phyloP scores from a whole-genome alignment of 2,329 filamentous ascomycete genomes.

The Calonectria fujianensis region DNA sequence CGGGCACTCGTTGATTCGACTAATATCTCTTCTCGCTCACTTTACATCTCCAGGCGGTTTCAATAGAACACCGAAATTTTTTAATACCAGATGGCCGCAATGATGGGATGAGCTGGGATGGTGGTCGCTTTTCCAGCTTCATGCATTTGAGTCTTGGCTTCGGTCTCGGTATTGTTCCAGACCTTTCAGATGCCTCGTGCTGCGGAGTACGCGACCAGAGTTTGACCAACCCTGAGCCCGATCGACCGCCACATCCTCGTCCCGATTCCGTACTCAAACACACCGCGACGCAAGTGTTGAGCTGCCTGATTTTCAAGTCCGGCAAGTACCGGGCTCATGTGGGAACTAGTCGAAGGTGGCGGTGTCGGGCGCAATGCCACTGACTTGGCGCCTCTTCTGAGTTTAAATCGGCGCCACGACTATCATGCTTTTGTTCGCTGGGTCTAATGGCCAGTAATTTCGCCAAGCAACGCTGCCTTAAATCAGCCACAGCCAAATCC shows the following conservation, averaged over 20 bases:
- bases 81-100: background rate
- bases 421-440: slow-evolving; percentile 1
- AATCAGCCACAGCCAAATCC: slow-evolving; percentile 3
- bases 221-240: slow-evolving; percentile 1
- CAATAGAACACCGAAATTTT: background rate
- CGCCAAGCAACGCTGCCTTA: slow-evolving; percentile 10
- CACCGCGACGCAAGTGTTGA: background rate
- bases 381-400: slow-evolving; percentile 18
- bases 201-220: background rate
- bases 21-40: background rate
- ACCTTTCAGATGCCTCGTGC: background rate
- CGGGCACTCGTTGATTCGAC: background rate
- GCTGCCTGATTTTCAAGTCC: slow-evolving; percentile 13
- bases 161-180: slow-evolving; percentile 8
- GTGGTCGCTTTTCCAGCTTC: background rate
- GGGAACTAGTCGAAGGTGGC: background rate
- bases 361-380: slow-evolving; percentile 3
- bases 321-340: slow-evolving; percentile 6
- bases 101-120: background rate
- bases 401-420: slow-evolving; percentile 12
- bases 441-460: slow-evolving; percentile 8
- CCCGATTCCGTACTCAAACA: background rate
- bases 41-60: background rate
- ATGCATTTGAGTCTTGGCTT: background rate
- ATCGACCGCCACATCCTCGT: background rate